phyloP scores from a whole-genome alignment of 768 basidiomycete species.

The Mycena venus region DNA sequence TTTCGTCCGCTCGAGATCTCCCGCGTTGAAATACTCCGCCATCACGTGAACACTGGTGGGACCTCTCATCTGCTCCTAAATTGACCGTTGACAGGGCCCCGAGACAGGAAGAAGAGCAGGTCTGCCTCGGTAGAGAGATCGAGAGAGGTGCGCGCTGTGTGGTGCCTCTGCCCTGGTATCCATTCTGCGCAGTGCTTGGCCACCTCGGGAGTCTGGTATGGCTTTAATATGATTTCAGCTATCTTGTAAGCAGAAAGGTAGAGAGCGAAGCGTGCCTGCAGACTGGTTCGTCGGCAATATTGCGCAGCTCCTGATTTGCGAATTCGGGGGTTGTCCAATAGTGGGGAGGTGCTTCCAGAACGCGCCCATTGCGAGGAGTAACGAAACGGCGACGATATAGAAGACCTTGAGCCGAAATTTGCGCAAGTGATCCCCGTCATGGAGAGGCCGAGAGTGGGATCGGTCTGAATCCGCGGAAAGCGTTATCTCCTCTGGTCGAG shows the following conservation, averaged over 20 bases:
- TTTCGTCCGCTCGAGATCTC: neutral
- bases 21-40: neutral
- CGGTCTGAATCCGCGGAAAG: neutral
- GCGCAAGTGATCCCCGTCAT: neutral
- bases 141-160: neutral
- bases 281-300: conserved; percentile 7
- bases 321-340: neutral
- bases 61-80: neutral
- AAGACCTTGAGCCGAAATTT: neutral
- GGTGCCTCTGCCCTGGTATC: neutral
- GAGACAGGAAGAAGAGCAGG: conserved; percentile 18
- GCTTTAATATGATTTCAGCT: neutral
- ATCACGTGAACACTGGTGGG: conserved; percentile 6
- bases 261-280: neutral
- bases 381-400: neutral
- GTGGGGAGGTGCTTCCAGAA: neutral
- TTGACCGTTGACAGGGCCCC: conserved; percentile 5
- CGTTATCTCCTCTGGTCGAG: no score
- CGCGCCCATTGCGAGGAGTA: neutral
- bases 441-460: neutral
- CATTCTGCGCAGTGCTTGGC: conserved; percentile 12
- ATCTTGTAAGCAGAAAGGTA: no score
- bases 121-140: neutral
- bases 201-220: conserved; percentile 7
- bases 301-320: neutral